Evolutionary conservation across 306 rosid genomes (phyloP).

Genomic region (Casuarina equisetifolia): DNA sequence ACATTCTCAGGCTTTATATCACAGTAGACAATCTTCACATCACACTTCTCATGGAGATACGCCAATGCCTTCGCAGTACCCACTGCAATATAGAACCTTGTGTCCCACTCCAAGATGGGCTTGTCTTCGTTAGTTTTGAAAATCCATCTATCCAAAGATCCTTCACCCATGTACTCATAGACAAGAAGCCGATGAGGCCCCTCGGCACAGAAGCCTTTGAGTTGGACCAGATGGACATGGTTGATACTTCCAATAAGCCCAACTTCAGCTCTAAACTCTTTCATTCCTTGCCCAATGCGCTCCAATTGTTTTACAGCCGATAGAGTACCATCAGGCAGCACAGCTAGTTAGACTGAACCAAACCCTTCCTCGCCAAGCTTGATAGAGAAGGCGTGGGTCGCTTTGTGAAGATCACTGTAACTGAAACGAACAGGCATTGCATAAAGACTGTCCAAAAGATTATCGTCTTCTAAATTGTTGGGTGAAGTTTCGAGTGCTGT

Average conservation of each 20-base stretch:
- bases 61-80: conserved; percentile 41
- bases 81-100: conserved; percentile 40
- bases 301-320: conserved; percentile 45
- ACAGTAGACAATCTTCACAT: conserved; percentile 45
- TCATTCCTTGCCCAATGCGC: conserved; percentile 32
- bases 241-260: conserved; percentile 34
- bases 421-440: conserved; percentile 39
- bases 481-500: conserved; percentile 24
- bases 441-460: conserved; percentile 33
- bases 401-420: conserved; percentile 32
- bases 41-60: conserved; percentile 47
- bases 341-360: conserved; percentile 43
- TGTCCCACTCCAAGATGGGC: conserved; percentile 31
- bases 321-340: conserved; percentile 28
- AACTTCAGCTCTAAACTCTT: conserved; percentile 42
- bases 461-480: conserved; percentile 34
- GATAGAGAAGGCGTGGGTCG: conserved; percentile 35
- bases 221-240: conserved; percentile 35
- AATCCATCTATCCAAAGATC: conserved; percentile 74
- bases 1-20: conserved; percentile 47
- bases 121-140: conserved; percentile 20
- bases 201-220: conserved; percentile 59
- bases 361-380: conserved; percentile 45
- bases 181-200: conserved; percentile 55
- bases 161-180: conserved; percentile 71